Conservation (phyloP, 345 rosid genomes). For the Acer campestre region DNA sequence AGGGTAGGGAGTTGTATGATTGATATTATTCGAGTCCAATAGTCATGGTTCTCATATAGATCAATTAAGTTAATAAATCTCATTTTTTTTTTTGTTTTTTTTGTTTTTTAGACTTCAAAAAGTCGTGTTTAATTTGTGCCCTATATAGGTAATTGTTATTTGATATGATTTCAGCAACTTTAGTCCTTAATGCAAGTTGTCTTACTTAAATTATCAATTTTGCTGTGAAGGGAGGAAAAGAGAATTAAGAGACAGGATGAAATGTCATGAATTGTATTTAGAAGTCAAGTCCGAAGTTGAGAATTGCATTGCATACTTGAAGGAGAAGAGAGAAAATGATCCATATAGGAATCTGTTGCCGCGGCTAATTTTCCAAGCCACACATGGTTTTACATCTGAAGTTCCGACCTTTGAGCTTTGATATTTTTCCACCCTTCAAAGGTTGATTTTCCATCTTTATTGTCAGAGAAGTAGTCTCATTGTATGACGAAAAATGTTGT, state of each 20-base stretch:
- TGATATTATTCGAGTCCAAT: background rate
- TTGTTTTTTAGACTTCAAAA: background rate
- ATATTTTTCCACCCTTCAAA: background rate
- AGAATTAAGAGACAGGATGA: slow-evolving; percentile 25
- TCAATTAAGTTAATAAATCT: background rate
- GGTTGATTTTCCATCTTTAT: background rate
- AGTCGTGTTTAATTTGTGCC: background rate
- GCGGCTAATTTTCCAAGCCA: slow-evolving; percentile 23
- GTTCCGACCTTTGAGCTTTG: slow-evolving; percentile 28
- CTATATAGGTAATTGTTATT: background rate
- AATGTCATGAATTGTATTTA: slow-evolving; percentile 27
- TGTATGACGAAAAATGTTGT: background rate
- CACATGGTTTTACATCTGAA: slow-evolving; percentile 17
- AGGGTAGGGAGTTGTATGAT: background rate
- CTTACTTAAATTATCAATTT: background rate
- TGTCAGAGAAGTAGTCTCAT: background rate
- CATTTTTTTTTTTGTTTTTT: too few relatives aligned
- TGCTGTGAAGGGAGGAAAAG: slow-evolving; percentile 19
- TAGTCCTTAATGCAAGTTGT: background rate
- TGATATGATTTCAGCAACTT: background rate
- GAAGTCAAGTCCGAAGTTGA: slow-evolving; percentile 35
- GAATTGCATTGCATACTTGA: slow-evolving; percentile 23
- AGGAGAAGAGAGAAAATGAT: slow-evolving; percentile 31
- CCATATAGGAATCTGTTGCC: slow-evolving; percentile 30
- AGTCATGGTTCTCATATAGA: background rate